These are phyloP conservation scores for Malbranchea zuffiana DNA, from an alignment of 2,329 filamentous ascomycete species.

Conservation along the genomic window DNA sequence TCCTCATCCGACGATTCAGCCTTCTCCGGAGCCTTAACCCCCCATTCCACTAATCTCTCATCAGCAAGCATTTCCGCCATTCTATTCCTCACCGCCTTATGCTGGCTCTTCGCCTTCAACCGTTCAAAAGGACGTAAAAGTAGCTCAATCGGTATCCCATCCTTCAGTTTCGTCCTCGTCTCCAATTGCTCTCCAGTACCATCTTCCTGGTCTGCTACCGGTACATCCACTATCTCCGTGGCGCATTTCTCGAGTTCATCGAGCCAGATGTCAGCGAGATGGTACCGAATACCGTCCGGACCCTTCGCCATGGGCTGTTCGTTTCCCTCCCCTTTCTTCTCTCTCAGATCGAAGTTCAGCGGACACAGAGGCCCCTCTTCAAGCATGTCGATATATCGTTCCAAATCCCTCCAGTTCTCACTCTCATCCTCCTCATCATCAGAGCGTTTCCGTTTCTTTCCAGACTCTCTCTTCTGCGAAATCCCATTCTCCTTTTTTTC, in stretches of 20 bases:
- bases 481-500: constrained; percentile 13
- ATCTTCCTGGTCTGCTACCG: constrained; percentile 25
- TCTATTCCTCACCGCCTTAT: constrained; percentile 60
- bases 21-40: constrained; percentile 29
- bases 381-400: constrained; percentile 30
- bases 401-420: constrained; percentile 21
- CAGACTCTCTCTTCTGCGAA: constrained; percentile 14
- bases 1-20: constrained; percentile 35
- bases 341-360: constrained; percentile 26
- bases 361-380: constrained; percentile 32
- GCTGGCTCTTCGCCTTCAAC: constrained; percentile 43
- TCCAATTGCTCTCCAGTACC: constrained; percentile 16
- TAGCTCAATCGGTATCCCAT: constrained; percentile 30
- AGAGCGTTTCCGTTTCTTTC: constrained; percentile 21
- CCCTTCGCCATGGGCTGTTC: constrained; percentile 42
- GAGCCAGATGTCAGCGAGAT: constrained; percentile 81
- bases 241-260: constrained; percentile 73
- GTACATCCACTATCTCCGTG: constrained; percentile 35
- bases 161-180: constrained; percentile 24
- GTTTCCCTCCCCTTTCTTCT: constrained; percentile 13
- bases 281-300: constrained; percentile 74
- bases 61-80: constrained; percentile 62
- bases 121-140: constrained; percentile 37
- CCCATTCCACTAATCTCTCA: constrained; percentile 58
- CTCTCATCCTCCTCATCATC: constrained; percentile 16